A percentile compares a stretch with the other conserved stretches of the same genome.
Evolutionary conservation across 306 rosid genomes (phyloP).

Genomic region (Spatholobus suberectus): DNA sequence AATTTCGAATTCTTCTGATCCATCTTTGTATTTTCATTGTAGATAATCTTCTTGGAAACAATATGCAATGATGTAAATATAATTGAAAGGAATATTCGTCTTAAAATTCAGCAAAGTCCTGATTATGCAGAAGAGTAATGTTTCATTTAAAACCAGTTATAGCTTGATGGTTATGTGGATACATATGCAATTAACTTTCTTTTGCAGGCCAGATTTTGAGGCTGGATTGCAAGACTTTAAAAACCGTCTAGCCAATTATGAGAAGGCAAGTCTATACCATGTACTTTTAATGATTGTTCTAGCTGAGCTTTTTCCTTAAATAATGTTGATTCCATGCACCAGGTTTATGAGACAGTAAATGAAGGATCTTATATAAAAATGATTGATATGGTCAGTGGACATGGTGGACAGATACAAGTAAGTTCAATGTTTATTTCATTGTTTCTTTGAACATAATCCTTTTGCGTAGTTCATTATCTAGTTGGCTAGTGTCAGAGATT

Average conservation of each 20-base stretch:
- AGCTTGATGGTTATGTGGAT: slow-evolving; percentile 27
- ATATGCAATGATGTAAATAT: slow-evolving; percentile 90
- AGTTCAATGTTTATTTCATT: slow-evolving; percentile 49
- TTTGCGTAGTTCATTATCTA: neutral
- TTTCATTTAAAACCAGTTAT: slow-evolving; percentile 45
- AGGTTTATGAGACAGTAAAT: slow-evolving; percentile 94
- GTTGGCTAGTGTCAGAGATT: neutral
- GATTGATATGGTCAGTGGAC: slow-evolving; percentile 98
- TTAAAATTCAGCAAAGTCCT: slow-evolving; percentile 99
- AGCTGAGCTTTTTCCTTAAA: slow-evolving; percentile 27
- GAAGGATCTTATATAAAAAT: slow-evolving; percentile 99
- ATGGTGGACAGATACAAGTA: slow-evolving; percentile 98
- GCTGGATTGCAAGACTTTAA: slow-evolving; percentile 91
- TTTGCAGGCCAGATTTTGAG: slow-evolving; percentile 92
- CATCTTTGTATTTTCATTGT: slow-evolving; percentile 45
- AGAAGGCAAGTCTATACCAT: slow-evolving; percentile 59
- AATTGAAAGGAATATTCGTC: slow-evolving; percentile 93
- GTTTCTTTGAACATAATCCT: slow-evolving; percentile 21
- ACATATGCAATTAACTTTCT: slow-evolving; percentile 38
- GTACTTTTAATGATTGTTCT: slow-evolving; percentile 36
- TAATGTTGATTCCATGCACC: slow-evolving; percentile 38
- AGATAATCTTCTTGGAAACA: slow-evolving; percentile 98
- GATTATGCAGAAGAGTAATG: slow-evolving; percentile 98
- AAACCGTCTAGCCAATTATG: slow-evolving; percentile 83
- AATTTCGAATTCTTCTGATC: slow-evolving; percentile 28